Evolutionary conservation across 2,329 filamentous ascomycete species (phyloP), one percentile per base, ranked within the genome.

Genomic region (Dactylellina parvicollis): DNA sequence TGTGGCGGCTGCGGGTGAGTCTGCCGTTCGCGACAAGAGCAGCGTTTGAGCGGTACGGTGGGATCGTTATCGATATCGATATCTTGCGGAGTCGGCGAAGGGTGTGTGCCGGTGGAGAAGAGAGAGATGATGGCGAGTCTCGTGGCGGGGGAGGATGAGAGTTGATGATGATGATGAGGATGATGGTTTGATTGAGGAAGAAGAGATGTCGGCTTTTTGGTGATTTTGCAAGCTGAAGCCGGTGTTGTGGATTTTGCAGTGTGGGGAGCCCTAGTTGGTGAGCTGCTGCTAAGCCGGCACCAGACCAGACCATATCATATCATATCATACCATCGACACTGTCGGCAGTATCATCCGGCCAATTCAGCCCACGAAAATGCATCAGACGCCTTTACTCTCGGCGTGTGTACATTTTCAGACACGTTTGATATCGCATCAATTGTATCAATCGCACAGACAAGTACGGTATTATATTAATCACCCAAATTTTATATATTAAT

Each of bases 211-310:
- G 28, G 54, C 55, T 47, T 46, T 14, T 47, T 9, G 55, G 24
- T 47, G 42, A 36, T 47, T 61, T 49, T 50, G 28, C 30, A 24
- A 9, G 47, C 28, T 34, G 26, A 34, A 22, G 26, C 28, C 32
- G 47, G 24, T 26, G n/a, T 24, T 16, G n/a, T 5, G 14, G 32
- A 14, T 42, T 38, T 32, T 16, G 20, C 20, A 42, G 52, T 56
- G 52, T 56, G 50, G 50, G 50, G 50, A 55, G 52, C 52, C 52
- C 52, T 42, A 38, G 30, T 16, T 34, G 20, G 34, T n/a, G n/a
- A n/a, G n/a, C n/a, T n/a, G n/a, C n/a, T n/a, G n/a, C n/a, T n/a
- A n/a, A n/a, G n/a, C n/a, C n/a, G n/a, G n/a, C n/a, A n/a, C 34
- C 12, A 7, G 34, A 38, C 34, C 4, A 38, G 30, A 32, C 30